Evolutionary conservation across 805 yeast species (phyloP).

Genomic region (Komagataella kurtzmanii): DNA sequence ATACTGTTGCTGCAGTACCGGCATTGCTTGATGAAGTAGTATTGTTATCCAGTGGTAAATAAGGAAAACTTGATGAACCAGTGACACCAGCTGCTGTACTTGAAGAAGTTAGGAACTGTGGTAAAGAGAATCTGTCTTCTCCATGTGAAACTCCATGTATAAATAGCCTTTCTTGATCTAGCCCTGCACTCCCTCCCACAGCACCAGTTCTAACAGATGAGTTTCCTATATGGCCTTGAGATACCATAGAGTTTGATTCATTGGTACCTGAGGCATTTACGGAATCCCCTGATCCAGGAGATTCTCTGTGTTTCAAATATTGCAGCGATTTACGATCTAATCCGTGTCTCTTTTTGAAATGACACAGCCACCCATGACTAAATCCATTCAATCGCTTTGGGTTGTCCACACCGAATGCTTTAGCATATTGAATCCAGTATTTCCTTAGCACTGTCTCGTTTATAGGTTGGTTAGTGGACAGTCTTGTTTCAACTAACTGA

Average conservation of each 20-base stretch:
- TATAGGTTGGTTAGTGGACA: constrained; percentile 29
- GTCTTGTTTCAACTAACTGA: constrained; percentile 29
- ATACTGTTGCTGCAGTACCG: background rate
- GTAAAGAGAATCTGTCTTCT: background rate
- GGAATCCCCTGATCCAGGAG: background rate
- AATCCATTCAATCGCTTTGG: constrained; percentile 42
- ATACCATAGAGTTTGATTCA: background rate
- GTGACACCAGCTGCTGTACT: background rate
- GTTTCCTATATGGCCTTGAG: background rate
- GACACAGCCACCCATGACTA: constrained; percentile 52
- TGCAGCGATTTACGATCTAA: constrained; percentile 18
- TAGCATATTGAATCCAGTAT: constrained; percentile 43
- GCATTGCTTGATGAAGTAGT: background rate
- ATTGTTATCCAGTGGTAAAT: background rate
- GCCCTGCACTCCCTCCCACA: background rate
- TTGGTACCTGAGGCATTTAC: background rate
- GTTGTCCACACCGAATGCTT: constrained; percentile 42
- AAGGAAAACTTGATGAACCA: background rate
- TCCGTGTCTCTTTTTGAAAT: constrained; percentile 47
- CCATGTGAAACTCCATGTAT: background rate
- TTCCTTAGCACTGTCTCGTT: constrained; percentile 43
- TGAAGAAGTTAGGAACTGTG: background rate
- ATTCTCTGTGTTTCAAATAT: constrained; percentile 10
- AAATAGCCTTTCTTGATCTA: background rate
- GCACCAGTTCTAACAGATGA: background rate